Evolutionary conservation across 495 filamentous ascomycete species (phyloP).

Genomic region (Penicillium daleae): DNA sequence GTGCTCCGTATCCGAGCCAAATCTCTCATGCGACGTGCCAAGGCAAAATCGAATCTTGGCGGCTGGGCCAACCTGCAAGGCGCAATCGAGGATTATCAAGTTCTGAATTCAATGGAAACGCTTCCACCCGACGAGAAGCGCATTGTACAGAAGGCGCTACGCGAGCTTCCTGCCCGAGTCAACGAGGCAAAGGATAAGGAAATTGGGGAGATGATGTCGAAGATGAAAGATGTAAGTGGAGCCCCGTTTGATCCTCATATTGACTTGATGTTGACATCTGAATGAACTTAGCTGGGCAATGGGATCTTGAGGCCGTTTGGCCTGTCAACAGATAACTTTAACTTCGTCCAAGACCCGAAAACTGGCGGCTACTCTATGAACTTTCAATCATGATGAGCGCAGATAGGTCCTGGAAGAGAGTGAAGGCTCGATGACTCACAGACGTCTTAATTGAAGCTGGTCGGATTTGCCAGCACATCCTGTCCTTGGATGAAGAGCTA

Average conservation of each 20-base stretch:
- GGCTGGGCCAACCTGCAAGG: constrained; percentile 83
- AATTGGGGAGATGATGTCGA: constrained; percentile 94
- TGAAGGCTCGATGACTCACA: background rate
- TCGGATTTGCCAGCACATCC: no score
- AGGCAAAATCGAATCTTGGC: constrained; percentile 68
- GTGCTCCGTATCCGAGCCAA: constrained; percentile 82
- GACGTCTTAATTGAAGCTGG: no score
- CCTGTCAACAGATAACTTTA: constrained; percentile 88
- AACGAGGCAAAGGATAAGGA: constrained; percentile 81
- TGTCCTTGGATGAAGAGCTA: background rate
- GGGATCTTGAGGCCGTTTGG: constrained; percentile 92
- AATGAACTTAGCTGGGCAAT: constrained; percentile 71
- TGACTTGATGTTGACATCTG: constrained; percentile 11
- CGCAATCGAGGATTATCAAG: constrained; percentile 77
- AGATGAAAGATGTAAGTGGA: constrained; percentile 77
- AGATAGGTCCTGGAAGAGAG: background rate
- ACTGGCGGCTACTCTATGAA: constrained; percentile 93
- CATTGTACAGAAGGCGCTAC: constrained; percentile 67
- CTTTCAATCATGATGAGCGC: constrained; percentile 54
- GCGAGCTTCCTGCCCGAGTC: constrained; percentile 64
- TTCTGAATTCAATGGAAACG: constrained; percentile 56
- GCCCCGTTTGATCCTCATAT: background rate
- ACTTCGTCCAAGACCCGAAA: constrained; percentile 87
- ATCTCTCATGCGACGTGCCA: constrained; percentile 81
- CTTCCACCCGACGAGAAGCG: constrained; percentile 66